Evolutionary conservation across 2,329 filamentous ascomycete genomes (phyloP).

Genomic region (Fusarium tanahbumbuense): DNA sequence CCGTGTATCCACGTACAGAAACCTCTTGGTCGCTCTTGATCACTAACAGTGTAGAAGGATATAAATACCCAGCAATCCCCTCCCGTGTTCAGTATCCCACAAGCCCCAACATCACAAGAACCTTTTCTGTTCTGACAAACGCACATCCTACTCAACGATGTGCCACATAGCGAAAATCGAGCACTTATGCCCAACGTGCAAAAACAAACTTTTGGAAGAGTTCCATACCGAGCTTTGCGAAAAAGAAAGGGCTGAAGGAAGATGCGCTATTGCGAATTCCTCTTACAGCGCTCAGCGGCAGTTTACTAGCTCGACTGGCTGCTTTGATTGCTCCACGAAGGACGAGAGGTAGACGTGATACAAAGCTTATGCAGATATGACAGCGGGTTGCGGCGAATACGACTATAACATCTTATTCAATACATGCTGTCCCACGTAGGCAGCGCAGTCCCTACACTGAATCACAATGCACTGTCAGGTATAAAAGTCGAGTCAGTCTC

Average conservation of each 20-base stretch:
- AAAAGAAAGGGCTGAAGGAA: not conserved
- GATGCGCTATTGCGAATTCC: not conserved
- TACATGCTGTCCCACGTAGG: not conserved
- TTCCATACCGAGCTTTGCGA: not conserved
- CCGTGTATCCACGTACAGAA: no score
- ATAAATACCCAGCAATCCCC: no score
- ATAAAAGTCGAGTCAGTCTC: not conserved
- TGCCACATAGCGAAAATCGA: not conserved
- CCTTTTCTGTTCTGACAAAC: not conserved
- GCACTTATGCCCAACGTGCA: not conserved
- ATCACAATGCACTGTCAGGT: not conserved
- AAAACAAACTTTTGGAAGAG: not conserved
- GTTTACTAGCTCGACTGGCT: not conserved
- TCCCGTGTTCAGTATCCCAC: no score
- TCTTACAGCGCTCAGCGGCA: not conserved
- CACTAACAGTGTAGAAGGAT: no score
- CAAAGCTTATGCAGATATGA: not conserved
- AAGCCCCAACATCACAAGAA: no score
- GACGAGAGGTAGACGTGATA: not conserved
- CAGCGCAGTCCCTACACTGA: not conserved
- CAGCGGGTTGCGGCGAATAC: not conserved
- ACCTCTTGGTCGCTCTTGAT: no score
- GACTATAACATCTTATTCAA: not conserved
- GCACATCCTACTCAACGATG: accelerated
- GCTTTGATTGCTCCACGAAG: not conserved